A percentile compares a stretch with the other conserved stretches of the same genome.
These are phyloP conservation scores for Phalaenopsis equestris DNA, from an alignment of 106 monocot genomes.

Conservation along the genomic window DNA sequence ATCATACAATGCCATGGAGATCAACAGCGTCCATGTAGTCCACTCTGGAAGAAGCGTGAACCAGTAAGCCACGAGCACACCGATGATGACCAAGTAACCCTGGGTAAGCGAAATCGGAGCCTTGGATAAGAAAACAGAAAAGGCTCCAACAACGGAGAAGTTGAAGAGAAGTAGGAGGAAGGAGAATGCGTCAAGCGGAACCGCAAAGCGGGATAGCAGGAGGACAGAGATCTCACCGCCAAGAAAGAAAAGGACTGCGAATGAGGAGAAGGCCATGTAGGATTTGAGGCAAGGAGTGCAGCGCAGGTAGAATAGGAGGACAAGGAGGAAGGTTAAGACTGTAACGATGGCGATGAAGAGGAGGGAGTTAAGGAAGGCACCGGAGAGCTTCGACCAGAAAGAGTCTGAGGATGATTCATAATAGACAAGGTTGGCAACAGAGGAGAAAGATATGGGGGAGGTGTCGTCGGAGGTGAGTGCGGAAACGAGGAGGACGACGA, in stretches of 20 bases:
- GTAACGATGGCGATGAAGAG: constrained; percentile 47
- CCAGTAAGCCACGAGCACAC: constrained; percentile 79
- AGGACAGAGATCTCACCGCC: constrained; percentile 57
- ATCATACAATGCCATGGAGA: constrained; percentile 81
- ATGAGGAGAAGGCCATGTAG: constrained; percentile 74
- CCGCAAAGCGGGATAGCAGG: constrained; percentile 28
- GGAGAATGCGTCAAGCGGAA: constrained; percentile 51
- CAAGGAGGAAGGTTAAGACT: constrained; percentile 53
- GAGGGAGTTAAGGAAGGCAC: constrained; percentile 46
- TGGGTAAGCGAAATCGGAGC: constrained; percentile 60
- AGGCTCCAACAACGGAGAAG: constrained; percentile 55
- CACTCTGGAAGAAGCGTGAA: constrained; percentile 90
- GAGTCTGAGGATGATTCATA: constrained; percentile 23
- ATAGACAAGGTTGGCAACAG: constrained; percentile 20
- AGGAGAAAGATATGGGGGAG: constrained; percentile 13
- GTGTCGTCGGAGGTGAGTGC: constrained; percentile 22
- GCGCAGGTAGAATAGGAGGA: constrained; percentile 88
- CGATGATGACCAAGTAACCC: constrained; percentile 66
- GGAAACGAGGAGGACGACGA: constrained; percentile 82
- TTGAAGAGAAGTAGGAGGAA: constrained; percentile 58
- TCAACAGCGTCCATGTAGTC: constrained; percentile 84
- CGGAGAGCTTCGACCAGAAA: constrained; percentile 38
- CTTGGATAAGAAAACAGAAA: constrained; percentile 29
- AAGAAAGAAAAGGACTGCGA: constrained; percentile 57
- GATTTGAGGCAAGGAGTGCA: constrained; percentile 52